phyloP scores from a whole-genome alignment of 2,329 filamentous ascomycete genomes.

The Cytospora paraplurivora region DNA sequence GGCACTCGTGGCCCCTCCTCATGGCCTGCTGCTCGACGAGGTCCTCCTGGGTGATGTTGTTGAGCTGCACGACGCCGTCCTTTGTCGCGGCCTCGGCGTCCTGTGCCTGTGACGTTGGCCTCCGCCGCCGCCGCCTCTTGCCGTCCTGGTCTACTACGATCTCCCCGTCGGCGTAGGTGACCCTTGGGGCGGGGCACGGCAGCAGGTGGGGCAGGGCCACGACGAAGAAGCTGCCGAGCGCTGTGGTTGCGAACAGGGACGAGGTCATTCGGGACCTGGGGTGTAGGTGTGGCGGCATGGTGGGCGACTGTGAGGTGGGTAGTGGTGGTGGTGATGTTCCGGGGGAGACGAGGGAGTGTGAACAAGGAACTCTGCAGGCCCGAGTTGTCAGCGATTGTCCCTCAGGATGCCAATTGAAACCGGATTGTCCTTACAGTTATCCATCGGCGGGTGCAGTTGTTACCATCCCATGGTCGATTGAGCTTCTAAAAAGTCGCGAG shows the following conservation, averaged over 20 bases:
- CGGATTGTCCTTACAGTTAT: constrained; percentile 1
- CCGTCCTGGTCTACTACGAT: constrained; percentile 49
- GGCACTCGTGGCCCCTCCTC: constrained; percentile 72
- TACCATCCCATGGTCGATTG: neutral
- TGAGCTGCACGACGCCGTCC: constrained; percentile 49
- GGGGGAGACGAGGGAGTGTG: neutral
- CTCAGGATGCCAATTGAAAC: too few relatives aligned
- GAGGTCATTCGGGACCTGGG: constrained; percentile 91
- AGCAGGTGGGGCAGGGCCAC: constrained; percentile 88
- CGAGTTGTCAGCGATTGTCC: neutral
- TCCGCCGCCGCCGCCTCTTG: constrained; percentile 48
- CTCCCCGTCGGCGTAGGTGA: constrained; percentile 72
- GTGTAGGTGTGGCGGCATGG: constrained; percentile 87
- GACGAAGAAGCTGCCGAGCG: constrained; percentile 87
- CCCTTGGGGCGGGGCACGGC: constrained; percentile 82
- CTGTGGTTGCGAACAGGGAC: constrained; percentile 91
- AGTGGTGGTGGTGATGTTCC: constrained; percentile 6
- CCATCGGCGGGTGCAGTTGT: neutral
- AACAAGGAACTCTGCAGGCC: neutral
- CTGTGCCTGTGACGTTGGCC: constrained; percentile 35
- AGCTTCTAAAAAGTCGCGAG: neutral
- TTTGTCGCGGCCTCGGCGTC: constrained; percentile 29
- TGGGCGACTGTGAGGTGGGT: constrained; percentile 26
- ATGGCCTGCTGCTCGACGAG: constrained; percentile 43
- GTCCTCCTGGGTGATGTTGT: constrained; percentile 43